Percentiles rank a stretch among this genome's conserved stretches.
These are phyloP conservation scores for Xylaria digitata DNA, from an alignment of 2,329 filamentous ascomycete genomes.

Conservation along the genomic window DNA sequence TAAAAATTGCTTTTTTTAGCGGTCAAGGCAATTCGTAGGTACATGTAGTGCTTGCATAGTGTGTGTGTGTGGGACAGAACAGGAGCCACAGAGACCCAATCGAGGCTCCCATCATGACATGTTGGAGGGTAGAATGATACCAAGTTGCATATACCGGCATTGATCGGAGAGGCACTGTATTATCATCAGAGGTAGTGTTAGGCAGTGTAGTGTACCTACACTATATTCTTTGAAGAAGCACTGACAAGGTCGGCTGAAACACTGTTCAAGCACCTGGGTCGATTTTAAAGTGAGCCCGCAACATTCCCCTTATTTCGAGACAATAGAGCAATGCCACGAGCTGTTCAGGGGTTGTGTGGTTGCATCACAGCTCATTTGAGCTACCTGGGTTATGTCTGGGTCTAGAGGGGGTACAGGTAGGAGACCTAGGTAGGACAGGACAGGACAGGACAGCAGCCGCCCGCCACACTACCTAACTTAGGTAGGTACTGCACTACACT, in stretches of 20 bases:
- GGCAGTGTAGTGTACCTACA: too few relatives aligned
- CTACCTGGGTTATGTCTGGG: too few relatives aligned
- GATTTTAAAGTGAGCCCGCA: slow-evolving; percentile 10
- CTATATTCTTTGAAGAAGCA: neutral
- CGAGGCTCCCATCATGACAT: neutral
- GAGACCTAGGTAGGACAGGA: neutral
- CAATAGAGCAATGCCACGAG: slow-evolving; percentile 23
- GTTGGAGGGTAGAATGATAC: neutral
- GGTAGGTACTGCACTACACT: too few relatives aligned
- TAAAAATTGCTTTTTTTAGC: slow-evolving; percentile 11
- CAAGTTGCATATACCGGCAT: neutral
- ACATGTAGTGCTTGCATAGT: neutral
- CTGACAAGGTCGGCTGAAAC: slow-evolving; percentile 32
- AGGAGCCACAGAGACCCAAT: neutral
- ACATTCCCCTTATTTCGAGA: neutral
- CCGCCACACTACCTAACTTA: too few relatives aligned
- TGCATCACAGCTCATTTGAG: neutral
- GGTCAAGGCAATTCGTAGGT: neutral
- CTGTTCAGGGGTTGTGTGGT: neutral
- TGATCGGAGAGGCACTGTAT: too few relatives aligned
- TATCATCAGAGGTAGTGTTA: too few relatives aligned
- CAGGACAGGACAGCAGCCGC: neutral
- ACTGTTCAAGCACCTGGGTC: slow-evolving; percentile 35
- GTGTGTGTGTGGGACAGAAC: neutral
- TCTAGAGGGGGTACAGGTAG: too few relatives aligned